phyloP scores from a whole-genome alignment of 306 rosid species.

The Senna siamea region DNA sequence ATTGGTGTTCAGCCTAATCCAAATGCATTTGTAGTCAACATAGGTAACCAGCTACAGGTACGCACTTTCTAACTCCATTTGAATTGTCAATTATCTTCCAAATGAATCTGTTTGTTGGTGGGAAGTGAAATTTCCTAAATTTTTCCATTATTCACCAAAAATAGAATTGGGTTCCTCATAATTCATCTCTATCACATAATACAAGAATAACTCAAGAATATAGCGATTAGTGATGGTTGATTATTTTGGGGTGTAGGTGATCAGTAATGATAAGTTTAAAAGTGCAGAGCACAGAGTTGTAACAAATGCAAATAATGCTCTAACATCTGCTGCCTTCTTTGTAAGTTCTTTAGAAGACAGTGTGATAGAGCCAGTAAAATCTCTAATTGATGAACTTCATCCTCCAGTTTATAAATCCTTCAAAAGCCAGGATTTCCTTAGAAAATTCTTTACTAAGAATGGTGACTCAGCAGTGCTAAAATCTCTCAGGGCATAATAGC shows the following conservation, averaged over 20 bases:
- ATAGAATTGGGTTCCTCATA: no score
- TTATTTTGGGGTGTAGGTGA: background rate
- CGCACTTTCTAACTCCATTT: no score
- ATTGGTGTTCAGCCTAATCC: slow-evolving; percentile 37
- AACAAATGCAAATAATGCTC: background rate
- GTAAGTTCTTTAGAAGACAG: slow-evolving; percentile 49
- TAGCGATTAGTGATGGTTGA: no score
- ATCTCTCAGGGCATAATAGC: background rate
- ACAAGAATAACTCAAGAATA: no score
- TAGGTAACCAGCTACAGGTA: slow-evolving; percentile 41
- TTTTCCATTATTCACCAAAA: no score
- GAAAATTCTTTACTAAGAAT: background rate
- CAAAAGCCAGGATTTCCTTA: background rate
- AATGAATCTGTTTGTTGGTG: no score
- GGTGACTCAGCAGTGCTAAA: background rate
- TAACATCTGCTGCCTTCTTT: slow-evolving; percentile 45
- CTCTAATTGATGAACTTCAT: slow-evolving; percentile 40
- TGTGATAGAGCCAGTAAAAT: slow-evolving; percentile 52
- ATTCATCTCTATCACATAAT: no score
- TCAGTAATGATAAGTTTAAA: background rate
- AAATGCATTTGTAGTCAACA: slow-evolving; percentile 39
- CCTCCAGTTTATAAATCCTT: slow-evolving; percentile 40
- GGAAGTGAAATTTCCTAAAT: no score
- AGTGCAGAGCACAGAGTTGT: background rate
- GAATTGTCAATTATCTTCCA: no score